Percentiles rank a stretch among this genome's conserved stretches.
Conservation (phyloP, 192 early-diverging fungal species). For the Cetraspora pellucida region DNA sequence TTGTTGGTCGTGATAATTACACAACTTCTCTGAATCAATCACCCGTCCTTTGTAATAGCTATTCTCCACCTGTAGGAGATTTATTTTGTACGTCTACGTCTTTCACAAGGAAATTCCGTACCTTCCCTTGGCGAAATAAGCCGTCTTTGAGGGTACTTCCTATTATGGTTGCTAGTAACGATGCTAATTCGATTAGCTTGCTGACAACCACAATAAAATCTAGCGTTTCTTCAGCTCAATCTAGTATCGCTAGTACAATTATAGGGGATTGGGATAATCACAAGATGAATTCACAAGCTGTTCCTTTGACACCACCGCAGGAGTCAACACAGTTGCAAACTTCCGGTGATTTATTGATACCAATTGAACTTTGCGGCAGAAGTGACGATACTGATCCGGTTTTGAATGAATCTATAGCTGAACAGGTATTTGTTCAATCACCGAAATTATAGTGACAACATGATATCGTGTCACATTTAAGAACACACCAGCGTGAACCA, state of each 20-base stretch:
- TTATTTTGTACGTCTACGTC: not conserved
- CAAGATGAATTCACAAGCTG: not conserved
- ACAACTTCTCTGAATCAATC: conserved; percentile 34
- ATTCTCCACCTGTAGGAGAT: not conserved
- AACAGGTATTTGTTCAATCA: conserved; percentile 42
- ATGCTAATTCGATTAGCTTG: conserved; percentile 16
- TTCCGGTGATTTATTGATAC: conserved; percentile 9
- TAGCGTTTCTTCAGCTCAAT: not conserved
- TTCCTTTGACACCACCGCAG: not conserved
- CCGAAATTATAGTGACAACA: too few relatives aligned
- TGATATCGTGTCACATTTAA: too few relatives aligned
- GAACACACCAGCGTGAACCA: too few relatives aligned
- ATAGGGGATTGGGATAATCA: conserved; percentile 19
- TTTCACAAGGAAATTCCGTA: conserved; percentile 10
- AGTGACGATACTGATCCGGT: conserved; percentile 50
- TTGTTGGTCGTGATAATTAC: conserved; percentile 31
- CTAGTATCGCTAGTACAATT: conserved; percentile 6
- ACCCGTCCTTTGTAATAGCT: conserved; percentile 31
- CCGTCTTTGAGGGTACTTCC: not conserved
- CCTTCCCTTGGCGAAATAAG: conserved; percentile 5
- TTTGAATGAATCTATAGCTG: conserved; percentile 46
- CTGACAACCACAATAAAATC: conserved; percentile 30
- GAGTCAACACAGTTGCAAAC: not conserved
- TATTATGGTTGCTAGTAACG: conserved; percentile 20
- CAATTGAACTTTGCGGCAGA: conserved; percentile 46